Base-by-base conservation (phyloP, 1,284 basidiomycete genomes). In the Ustilago hordei region DNA sequence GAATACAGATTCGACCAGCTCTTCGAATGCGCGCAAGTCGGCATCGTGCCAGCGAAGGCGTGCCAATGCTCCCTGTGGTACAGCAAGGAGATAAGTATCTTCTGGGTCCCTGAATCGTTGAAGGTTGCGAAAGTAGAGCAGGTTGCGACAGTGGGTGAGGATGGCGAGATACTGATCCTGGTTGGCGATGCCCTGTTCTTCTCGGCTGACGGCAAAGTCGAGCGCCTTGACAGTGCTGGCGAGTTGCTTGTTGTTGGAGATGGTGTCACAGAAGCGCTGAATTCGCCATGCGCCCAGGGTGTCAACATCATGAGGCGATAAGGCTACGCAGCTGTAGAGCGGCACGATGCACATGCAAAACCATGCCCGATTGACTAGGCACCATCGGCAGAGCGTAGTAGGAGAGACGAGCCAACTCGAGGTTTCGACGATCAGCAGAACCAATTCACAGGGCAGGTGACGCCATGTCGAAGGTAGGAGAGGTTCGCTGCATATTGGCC, bases 81-180 rank as follows among this genome's bases (percentile, higher is more conserved):
- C 64, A 19, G 68, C 48, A n/a, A 66, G 64, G 0, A 70, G 53
- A n/a, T 64, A 75, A 0, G 73, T 70, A 15, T 75, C 68, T 15
- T 70, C 64, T 7, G 64, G 68, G 43, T 64, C 64, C 43, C 64
- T 54, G 12, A 59, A 53, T 1, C 64, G 55, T 59, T 75, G 73
- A 35, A 75, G 47, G 32, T 75, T 75, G 59, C 73, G 68, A 9
- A 75, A 39, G 55, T 75, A 75, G 61, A 75, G 34, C n/a, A 75
- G 58, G 41, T 75, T 71, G 50, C 54, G 58, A 28, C 73, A 75
- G 47, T 70, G 67, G 32, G 28, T 64, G 45, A 75, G 50, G 15
- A 75, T 63, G 55, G 67, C 41, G 15, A 70, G 55, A 31, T 75
- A 75, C 48, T 75, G 67, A 0, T 64, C 60, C 48, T 75, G 73